Evolutionary conservation across 1,139 yeast genomes (phyloP).

Genomic region (Lodderomyces oxycetoniae): DNA sequence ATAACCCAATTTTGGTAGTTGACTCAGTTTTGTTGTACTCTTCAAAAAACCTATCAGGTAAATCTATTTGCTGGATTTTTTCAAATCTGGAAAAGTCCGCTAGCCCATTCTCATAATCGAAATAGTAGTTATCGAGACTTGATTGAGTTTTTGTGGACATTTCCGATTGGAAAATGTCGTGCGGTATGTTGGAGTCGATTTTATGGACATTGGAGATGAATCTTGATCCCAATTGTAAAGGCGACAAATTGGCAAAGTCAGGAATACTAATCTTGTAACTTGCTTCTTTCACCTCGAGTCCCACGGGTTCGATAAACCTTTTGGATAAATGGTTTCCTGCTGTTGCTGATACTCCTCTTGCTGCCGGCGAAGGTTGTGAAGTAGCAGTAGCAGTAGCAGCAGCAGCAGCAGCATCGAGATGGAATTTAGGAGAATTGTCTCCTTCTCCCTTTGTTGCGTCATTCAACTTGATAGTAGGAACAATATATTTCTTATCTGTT

Average conservation of each 20-base stretch:
- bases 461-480: conserved; percentile 34
- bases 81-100: conserved; percentile 73
- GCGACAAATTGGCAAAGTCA: conserved; percentile 41
- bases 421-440: conserved; percentile 34
- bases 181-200: conserved; percentile 44
- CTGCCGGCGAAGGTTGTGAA: not conserved
- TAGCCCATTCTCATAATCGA: conserved; percentile 37
- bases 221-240: conserved; percentile 40
- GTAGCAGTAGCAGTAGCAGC: not conserved
- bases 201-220: conserved; percentile 43
- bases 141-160: conserved; percentile 34
- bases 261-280: conserved; percentile 44
- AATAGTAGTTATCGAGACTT: conserved; percentile 43
- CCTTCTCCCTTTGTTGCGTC: conserved; percentile 19
- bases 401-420: conserved; percentile 25
- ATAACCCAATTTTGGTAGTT: conserved; percentile 74
- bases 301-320: conserved; percentile 35
- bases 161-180: conserved; percentile 40
- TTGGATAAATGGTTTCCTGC: conserved; percentile 28
- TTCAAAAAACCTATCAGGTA: conserved; percentile 81
- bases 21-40: conserved; percentile 63
- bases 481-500: conserved; percentile 22
- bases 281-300: conserved; percentile 36
- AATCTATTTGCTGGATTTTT: conserved; percentile 58
- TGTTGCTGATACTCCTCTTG: conserved; percentile 11